These are phyloP conservation scores for Hemileccinum rubropunctum DNA, from an alignment of 768 basidiomycete genomes.

Conservation along the genomic window DNA sequence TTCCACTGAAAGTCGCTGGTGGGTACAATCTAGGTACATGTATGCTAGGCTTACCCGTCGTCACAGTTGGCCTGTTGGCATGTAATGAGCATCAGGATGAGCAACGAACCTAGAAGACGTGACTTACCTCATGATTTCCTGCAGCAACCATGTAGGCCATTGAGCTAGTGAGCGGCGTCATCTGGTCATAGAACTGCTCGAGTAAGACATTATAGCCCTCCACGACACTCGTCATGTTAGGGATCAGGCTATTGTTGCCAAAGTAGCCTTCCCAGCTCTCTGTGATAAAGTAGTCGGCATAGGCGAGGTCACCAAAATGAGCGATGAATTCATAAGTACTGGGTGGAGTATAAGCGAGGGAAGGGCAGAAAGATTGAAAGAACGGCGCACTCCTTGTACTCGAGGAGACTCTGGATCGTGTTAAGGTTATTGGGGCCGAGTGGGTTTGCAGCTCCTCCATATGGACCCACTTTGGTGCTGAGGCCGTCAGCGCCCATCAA, in stretches of 20 bases:
- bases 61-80: slow-evolving; percentile 26
- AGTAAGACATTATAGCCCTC: slow-evolving; percentile 25
- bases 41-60: slow-evolving; percentile 20
- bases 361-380: background rate
- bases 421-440: slow-evolving; percentile 27
- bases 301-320: slow-evolving; percentile 26
- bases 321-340: slow-evolving; percentile 28
- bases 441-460: slow-evolving; percentile 18
- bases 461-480: slow-evolving; percentile 28
- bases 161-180: slow-evolving; percentile 21
- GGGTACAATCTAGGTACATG: background rate
- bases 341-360: background rate
- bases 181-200: slow-evolving; percentile 29
- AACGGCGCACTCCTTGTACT: slow-evolving; percentile 24
- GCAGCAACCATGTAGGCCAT: slow-evolving; percentile 27
- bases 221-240: slow-evolving; percentile 22
- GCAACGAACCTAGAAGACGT: background rate
- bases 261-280: slow-evolving; percentile 33
- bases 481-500: slow-evolving; percentile 28
- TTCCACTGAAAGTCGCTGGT: slow-evolving; percentile 12
- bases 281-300: slow-evolving; percentile 28
- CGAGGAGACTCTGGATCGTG: slow-evolving; percentile 28
- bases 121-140: slow-evolving; percentile 26
- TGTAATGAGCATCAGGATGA: background rate
- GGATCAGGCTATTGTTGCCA: slow-evolving; percentile 25